Evolutionary conservation across 1,284 basidiomycete species (phyloP).

Genomic region (Fomes fomentarius): DNA sequence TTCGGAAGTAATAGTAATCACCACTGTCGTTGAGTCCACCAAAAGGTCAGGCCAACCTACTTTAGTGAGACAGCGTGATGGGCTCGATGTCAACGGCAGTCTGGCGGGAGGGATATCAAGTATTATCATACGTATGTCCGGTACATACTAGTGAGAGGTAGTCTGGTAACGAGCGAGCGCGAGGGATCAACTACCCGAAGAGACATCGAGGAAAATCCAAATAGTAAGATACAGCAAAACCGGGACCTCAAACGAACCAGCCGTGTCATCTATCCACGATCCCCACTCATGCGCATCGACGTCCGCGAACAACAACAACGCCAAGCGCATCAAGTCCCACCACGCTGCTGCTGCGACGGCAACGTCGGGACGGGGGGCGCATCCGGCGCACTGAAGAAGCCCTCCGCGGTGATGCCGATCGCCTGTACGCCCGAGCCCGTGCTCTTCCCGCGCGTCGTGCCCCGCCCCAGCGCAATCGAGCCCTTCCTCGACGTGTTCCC

Average conservation of each 20-base stretch:
- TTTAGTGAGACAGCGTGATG: no score
- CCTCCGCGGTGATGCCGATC: slow-evolving; percentile 68
- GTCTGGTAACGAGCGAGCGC: neutral
- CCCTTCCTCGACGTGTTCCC: slow-evolving; percentile 47
- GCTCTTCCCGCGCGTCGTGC: slow-evolving; percentile 59
- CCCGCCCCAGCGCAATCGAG: slow-evolving; percentile 65
- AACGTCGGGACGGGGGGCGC: slow-evolving; percentile 38
- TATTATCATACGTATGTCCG: no score
- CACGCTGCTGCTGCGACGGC: slow-evolving; percentile 19
- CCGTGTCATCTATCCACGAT: neutral
- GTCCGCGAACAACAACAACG: neutral
- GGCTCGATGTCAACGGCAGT: no score
- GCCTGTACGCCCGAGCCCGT: slow-evolving; percentile 72
- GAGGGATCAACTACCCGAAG: neutral
- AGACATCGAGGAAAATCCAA: neutral
- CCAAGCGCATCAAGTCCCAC: neutral
- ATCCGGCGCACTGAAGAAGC: slow-evolving; percentile 69
- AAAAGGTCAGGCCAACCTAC: no score
- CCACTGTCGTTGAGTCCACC: no score
- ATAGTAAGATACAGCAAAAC: slow-evolving; percentile 10
- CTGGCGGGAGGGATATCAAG: no score
- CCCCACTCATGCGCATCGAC: neutral
- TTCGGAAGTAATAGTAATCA: no score
- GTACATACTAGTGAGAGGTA: no score
- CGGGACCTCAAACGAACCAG: neutral